Evolutionary conservation across 1,139 yeast species (phyloP).

Genomic region (Taphrina populina): DNA sequence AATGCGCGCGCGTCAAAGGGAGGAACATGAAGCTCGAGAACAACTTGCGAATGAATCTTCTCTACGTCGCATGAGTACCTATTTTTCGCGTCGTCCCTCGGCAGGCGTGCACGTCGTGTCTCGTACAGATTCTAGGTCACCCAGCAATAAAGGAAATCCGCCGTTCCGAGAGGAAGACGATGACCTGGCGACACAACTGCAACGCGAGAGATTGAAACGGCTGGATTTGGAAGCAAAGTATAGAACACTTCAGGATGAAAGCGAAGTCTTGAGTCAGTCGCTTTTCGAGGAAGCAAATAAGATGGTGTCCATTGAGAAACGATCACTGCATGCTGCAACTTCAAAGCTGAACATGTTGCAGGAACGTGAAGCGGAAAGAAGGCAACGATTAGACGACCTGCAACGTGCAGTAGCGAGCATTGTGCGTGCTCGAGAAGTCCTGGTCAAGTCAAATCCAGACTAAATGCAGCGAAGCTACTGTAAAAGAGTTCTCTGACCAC

Average conservation of each 20-base stretch:
- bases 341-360: constrained; percentile 8
- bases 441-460: too few relatives aligned
- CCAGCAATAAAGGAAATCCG: constrained; percentile 2
- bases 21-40: constrained; percentile 10
- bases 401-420: constrained; percentile 24
- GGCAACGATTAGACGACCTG: constrained; percentile 17
- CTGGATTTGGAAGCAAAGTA: constrained; percentile 55
- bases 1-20: constrained; percentile 22
- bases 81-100: constrained; percentile 17
- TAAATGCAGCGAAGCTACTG: too few relatives aligned
- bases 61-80: constrained; percentile 20
- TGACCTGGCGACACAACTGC: constrained; percentile 37
- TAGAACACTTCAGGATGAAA: constrained; percentile 58
- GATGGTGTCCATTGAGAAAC: constrained; percentile 53
- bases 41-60: constrained; percentile 17
- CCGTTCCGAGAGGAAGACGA: background rate
- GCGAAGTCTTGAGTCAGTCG: constrained; percentile 66
- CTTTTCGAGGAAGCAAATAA: constrained; percentile 68
- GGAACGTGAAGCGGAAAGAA: constrained; percentile 25
- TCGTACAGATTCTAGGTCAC: constrained; percentile 4
- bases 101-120: background rate
- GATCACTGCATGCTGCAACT: constrained; percentile 6
- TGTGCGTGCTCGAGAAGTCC: constrained; percentile 9
- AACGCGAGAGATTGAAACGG: constrained; percentile 39
- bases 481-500: too few relatives aligned